Evolutionary conservation across 1,284 basidiomycete species (phyloP), one percentile per base, ranked within the genome.

Genomic region (Prillingera fragicola): DNA sequence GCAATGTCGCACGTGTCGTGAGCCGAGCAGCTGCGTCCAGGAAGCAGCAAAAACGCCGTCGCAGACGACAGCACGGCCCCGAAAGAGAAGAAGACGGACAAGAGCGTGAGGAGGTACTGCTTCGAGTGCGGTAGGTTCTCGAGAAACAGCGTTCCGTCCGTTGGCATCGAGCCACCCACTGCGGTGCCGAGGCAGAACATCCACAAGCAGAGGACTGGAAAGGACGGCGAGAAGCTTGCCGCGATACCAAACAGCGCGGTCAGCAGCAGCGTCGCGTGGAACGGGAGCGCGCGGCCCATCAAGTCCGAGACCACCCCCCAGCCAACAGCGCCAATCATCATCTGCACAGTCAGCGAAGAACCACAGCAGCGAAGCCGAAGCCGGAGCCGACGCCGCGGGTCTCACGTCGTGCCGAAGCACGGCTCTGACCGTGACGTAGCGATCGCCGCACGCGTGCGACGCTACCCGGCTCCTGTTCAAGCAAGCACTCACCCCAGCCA

Each of bases 81-180:
- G 35, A 94, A 73, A 3, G 88, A 91, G 74, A 95, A 95, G 75
- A 97, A 98, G 17, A 95, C 81, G 5, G 89, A 94, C n/a, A 97
- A 78, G 0, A 86, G 87, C 0, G 92, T 97, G 37, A 97, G 83
- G 26, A 96, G 81, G 65, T 92, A 92, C 61, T 92, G 84, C 58
- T 91, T 91, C 15, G 81, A 80, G 56, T 84, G 82, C 0, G 94
- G 94, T 73, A 96, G 83, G 60, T 95, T 91, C 67, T 98, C 94
- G 4, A 96, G 77, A 39, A 97, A 81, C 5, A 95, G 80, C 0
- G 90, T 95, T 3, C 92, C 92, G 59, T 97, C 92, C 0, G 91
- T 96, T 0, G 92, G 94, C 89, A 96, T 94, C 2, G 87, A 91
- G 9, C 88, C 67, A 10, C 67, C 67, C 1, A 96, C 87, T 4